Evolutionary conservation across 768 basidiomycete genomes (phyloP), one percentile per base, ranked within the genome.

Genomic region (Cytidiella melzeri): DNA sequence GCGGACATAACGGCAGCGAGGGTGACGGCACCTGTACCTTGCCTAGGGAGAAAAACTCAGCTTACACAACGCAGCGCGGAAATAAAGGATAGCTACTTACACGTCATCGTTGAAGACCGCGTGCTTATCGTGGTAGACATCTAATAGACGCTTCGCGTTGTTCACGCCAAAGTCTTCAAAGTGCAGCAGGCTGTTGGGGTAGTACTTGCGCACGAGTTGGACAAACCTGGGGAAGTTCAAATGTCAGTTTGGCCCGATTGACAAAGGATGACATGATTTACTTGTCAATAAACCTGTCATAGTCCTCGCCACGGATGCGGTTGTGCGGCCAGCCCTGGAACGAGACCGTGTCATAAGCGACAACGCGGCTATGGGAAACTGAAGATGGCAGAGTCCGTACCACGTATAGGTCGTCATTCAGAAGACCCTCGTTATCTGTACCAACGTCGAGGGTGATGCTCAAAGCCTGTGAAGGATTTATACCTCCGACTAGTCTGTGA

Each of bases 61-160:
- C n/a, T n/a, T n/a, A n/a, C n/a, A n/a, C n/a, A n/a, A n/a, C n/a
- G n/a, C n/a, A 45, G 28, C 21, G 21, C 10, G 21, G 34, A 30
- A 2, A 7, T n/a, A n/a, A n/a, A n/a, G n/a, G n/a, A n/a, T n/a
- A n/a, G 11, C 27, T 13, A 57, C 65, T 3, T 61, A 82, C 81
- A 90, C 84, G 61, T 92, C 88, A 53, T 92, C 90, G 61, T 92
- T 92, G 71, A 91, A 84, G 3, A 79, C 75, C 0, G 81, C 69
- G 53, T 84, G 83, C n/a, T 73, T 64, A 38, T 75, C 71, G 10
- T 72, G 69, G 65, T 85, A 88, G 26, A 68, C 67, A 23, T 79
- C 70, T 41, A 91, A 70, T 1, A 90, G 61, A 20, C 76, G 66
- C 50, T 82, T 76, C 0, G 88, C 88, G 54, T 90, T 89, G 24